phyloP scores from a whole-genome alignment of 2,329 filamentous ascomycete genomes.

The Sporothrix curviconia region DNA sequence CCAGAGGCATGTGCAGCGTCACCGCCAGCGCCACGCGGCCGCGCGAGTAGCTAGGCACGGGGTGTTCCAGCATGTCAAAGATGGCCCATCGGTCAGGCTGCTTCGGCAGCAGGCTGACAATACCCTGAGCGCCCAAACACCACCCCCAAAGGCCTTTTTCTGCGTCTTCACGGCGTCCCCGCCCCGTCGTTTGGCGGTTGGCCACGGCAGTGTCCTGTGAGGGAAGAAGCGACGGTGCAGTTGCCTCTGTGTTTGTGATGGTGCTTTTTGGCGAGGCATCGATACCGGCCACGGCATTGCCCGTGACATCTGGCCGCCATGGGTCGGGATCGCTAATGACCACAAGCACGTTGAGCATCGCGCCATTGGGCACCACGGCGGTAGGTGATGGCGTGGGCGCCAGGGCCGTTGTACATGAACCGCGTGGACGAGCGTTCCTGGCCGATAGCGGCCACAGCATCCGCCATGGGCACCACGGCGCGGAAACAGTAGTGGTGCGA shows the following conservation, averaged over 20 bases:
- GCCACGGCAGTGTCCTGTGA: constrained; percentile 22
- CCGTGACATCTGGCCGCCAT: constrained; percentile 26
- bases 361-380: constrained; percentile 51
- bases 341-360: constrained; percentile 51
- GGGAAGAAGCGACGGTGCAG: too few species aligned
- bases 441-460: constrained; percentile 45
- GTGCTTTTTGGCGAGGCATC: too few species aligned
- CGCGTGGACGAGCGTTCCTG: constrained; percentile 41
- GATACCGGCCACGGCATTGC: background rate
- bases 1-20: constrained; percentile 52
- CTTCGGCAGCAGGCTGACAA: constrained; percentile 41
- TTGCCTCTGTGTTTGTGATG: too few species aligned
- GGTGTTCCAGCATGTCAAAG: constrained; percentile 44
- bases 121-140: constrained; percentile 31
- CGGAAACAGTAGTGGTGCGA: constrained; percentile 56
- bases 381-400: constrained; percentile 55
- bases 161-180: constrained; percentile 35
- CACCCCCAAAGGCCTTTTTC: constrained; percentile 34
- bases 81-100: constrained; percentile 48
- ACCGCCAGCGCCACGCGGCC: constrained; percentile 44
- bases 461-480: constrained; percentile 52
- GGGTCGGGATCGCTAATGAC: constrained; percentile 32
- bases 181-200: constrained; percentile 27
- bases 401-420: constrained; percentile 51
- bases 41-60: constrained; percentile 37